Conservation (phyloP, 495 filamentous ascomycete species). For the Geopyxis carbonaria region DNA sequence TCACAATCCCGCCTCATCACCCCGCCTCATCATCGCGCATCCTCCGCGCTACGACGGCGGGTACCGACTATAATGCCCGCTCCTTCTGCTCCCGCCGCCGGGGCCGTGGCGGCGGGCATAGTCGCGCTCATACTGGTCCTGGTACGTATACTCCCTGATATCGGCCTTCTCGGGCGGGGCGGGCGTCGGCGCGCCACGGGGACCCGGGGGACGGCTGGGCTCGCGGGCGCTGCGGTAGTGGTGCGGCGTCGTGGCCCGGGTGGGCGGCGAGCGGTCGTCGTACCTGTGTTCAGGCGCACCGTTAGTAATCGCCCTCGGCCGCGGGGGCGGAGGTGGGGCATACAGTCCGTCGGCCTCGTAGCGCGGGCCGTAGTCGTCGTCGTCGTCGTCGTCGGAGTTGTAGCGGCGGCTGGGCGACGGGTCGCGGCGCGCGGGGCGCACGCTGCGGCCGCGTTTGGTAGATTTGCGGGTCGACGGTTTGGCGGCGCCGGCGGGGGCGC, state of each 20-base stretch:
- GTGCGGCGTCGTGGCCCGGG: background rate
- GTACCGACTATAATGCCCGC: too few relatives aligned
- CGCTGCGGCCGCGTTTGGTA: slow-evolving; percentile 4
- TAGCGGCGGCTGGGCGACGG: background rate
- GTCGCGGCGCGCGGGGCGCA: background rate
- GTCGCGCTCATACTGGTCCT: slow-evolving; percentile 7
- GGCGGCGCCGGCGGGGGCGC: background rate
- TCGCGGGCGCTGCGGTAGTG: slow-evolving; percentile 1
- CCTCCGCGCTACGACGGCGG: too few relatives aligned
- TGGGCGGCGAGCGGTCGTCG: slow-evolving; percentile 1
- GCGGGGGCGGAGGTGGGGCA: background rate
- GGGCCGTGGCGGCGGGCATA: too few relatives aligned
- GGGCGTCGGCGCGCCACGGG: background rate
- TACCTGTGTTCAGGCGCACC: background rate
- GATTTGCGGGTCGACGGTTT: background rate
- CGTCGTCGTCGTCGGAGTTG: slow-evolving; percentile 3
- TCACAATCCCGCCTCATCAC: too few relatives aligned
- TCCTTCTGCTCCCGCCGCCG: too few relatives aligned
- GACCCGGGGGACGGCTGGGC: background rate
- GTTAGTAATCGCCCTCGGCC: background rate
- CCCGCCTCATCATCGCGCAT: too few relatives aligned
- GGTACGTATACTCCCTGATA: slow-evolving; percentile 5
- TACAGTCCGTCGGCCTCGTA: slow-evolving; percentile 7
- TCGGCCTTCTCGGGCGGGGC: slow-evolving; percentile 2
- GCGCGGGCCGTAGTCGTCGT: background rate